Evolutionary conservation across 2,329 filamentous ascomycete species (phyloP), one percentile per base, ranked within the genome.

Genomic region (Beauveria caledonica): DNA sequence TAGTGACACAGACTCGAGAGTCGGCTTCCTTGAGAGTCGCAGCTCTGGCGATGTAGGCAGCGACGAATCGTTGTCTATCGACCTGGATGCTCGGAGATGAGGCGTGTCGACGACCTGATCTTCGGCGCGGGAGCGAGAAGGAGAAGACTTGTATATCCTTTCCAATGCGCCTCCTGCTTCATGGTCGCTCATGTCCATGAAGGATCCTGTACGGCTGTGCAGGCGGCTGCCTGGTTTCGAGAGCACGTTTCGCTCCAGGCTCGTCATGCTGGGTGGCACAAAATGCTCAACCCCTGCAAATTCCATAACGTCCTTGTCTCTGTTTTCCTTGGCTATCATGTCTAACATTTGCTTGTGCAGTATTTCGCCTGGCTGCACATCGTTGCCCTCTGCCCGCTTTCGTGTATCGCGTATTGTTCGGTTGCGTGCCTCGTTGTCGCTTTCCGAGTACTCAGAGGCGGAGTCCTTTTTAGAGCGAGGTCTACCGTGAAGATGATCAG

Each of bases 311-410:
- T 77, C 76, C 45, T 74, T 72, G 48, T 78, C 76, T 13, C 72
- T 71, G 6, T 76, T 77, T 67, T 86, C 83, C 62, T 77, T 78
- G 6, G 80, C 80, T 62, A 86, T 77, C 74, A 85, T 80, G 61
- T 85, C 82, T 61, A 79, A 72, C 82, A 86, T 86, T 66, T 86
- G 83, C 68, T 82, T 84, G 63, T 84, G 81, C 13, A 86, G 71
- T 13, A 86, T 72, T 60, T 84, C 80, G 62, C 78, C 80, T 25
- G 75, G 76, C 17, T 62, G 58, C 5, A 29, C 33, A n/a, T 50
- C 21, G 10, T 46, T 51, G 21, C 17, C 44, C 17, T 49, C 48
- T 29, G 51, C 36, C n/a, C 51, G 60, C 21, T 27, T 50, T 21
- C 49, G 33, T 10, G 27, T 13, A 6, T 49, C 48, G 6, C 55